phyloP scores from a whole-genome alignment of 164 flowering plant species.

The Magnolia sinica region DNA sequence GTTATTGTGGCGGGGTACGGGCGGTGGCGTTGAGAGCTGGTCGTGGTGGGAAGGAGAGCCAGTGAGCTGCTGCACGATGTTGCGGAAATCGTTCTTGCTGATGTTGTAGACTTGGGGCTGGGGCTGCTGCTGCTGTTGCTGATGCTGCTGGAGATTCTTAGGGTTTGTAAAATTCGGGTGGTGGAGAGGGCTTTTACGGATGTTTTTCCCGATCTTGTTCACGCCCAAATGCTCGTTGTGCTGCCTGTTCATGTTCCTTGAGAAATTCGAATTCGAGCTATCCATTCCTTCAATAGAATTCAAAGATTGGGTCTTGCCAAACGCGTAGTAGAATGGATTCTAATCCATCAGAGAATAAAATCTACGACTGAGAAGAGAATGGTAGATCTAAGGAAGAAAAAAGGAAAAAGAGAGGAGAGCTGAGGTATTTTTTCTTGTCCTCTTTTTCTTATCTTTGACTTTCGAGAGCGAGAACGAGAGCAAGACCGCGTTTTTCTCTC shows the following conservation, averaged over 20 bases:
- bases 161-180: conserved; percentile 57
- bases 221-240: conserved; percentile 81
- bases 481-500: background rate
- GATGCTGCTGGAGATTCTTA: conserved; percentile 9
- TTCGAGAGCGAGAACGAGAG: background rate
- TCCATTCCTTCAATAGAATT: background rate
- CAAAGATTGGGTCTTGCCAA: background rate
- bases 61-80: conserved; percentile 85
- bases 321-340: background rate
- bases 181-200: conserved; percentile 86
- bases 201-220: conserved; percentile 81
- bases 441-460: background rate
- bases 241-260: conserved; percentile 47
- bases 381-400: background rate
- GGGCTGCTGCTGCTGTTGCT: conserved; percentile 18
- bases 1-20: conserved; percentile 40
- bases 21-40: conserved; percentile 34
- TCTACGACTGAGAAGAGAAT: background rate
- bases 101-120: conserved; percentile 93
- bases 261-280: conserved; percentile 30
- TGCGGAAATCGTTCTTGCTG: conserved; percentile 87
- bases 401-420: background rate
- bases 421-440: background rate
- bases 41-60: conserved; percentile 78
- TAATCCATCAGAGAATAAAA: background rate